Conservation (phyloP, 257 asterid genomes). For the Primulina eburnea region DNA sequence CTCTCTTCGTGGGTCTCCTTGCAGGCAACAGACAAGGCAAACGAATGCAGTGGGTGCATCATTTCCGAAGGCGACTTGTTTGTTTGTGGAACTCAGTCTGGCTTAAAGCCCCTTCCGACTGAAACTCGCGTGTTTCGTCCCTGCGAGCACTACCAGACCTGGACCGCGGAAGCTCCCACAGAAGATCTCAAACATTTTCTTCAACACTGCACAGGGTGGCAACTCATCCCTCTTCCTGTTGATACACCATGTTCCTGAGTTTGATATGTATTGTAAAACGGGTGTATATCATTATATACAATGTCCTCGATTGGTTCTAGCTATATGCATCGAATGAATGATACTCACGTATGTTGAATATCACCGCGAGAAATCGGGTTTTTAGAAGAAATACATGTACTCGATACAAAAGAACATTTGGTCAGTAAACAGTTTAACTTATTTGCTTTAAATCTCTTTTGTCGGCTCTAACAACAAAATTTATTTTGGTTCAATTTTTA, state of each 20-base stretch:
- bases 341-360: no score
- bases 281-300: no score
- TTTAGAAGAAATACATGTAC: no score
- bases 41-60: constrained; percentile 56
- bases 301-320: no score
- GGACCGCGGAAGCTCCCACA: constrained; percentile 63
- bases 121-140: constrained; percentile 52
- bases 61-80: constrained; percentile 78
- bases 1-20: background rate
- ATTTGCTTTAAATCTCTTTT: no score
- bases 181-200: constrained; percentile 58
- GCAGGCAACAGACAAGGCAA: constrained; percentile 72
- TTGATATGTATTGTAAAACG: background rate
- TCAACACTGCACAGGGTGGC: constrained; percentile 72
- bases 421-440: no score
- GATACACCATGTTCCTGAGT: constrained; percentile 35
- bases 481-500: no score
- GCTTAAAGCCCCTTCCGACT: constrained; percentile 32
- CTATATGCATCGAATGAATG: no score
- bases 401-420: no score
- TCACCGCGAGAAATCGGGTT: no score
- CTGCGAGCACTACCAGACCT: constrained; percentile 41
- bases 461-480: no score
- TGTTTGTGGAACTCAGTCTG: constrained; percentile 50
- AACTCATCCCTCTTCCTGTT: constrained; percentile 38